Evolutionary conservation across 495 filamentous ascomycete species (phyloP).

Genomic region (Oleoguttula mirabilis): DNA sequence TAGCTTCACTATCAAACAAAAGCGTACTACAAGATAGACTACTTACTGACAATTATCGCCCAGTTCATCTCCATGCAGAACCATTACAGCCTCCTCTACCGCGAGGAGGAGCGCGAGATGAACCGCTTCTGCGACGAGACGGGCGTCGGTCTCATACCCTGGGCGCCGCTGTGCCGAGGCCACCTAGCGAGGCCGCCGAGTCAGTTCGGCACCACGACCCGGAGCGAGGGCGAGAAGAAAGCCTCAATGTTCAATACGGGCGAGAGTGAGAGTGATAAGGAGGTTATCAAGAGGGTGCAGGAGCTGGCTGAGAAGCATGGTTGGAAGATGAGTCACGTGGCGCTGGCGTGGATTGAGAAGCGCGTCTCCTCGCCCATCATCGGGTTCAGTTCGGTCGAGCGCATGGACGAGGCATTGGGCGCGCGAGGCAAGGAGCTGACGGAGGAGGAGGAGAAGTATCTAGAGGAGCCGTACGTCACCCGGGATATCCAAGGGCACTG

Average conservation of each 20-base stretch:
- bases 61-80: slow-evolving; percentile 34
- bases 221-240: slow-evolving; percentile 23
- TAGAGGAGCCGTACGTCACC: slow-evolving; percentile 26
- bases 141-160: slow-evolving; percentile 31
- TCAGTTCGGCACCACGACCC: slow-evolving; percentile 20
- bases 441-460: slow-evolving; percentile 25
- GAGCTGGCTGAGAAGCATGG: slow-evolving; percentile 31
- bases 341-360: slow-evolving; percentile 31
- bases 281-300: slow-evolving; percentile 29
- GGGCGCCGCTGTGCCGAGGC: slow-evolving; percentile 30
- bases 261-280: slow-evolving; percentile 21
- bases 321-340: slow-evolving; percentile 28
- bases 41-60: too few relatives aligned
- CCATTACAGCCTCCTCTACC: slow-evolving; percentile 31
- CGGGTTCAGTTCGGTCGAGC: slow-evolving; percentile 25
- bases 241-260: slow-evolving; percentile 3
- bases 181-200: slow-evolving; percentile 27
- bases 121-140: slow-evolving; percentile 30
- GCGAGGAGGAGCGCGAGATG: slow-evolving; percentile 34
- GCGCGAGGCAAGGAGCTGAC: slow-evolving; percentile 21
- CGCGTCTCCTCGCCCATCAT: slow-evolving; percentile 28
- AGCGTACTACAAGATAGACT: too few relatives aligned
- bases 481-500: slow-evolving; percentile 18
- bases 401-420: slow-evolving; percentile 25
- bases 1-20: too few relatives aligned